Evolutionary conservation across 345 rosid genomes (phyloP).

Genomic region (Lepidium aucheri): DNA sequence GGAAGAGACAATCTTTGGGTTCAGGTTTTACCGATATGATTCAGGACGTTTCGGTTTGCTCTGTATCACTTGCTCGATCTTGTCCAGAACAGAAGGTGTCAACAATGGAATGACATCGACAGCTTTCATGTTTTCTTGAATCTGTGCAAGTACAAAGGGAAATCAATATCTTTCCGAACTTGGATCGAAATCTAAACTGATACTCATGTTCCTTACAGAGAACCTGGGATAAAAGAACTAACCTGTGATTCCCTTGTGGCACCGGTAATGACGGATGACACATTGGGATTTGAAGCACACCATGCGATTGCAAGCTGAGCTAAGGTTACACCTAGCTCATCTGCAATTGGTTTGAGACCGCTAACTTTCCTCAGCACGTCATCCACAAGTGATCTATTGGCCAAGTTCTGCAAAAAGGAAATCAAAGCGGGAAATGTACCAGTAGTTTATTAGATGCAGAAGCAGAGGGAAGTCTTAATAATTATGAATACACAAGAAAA

Average conservation of each 20-base stretch:
- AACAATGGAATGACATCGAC: conserved; percentile 72
- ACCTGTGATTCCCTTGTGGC: conserved; percentile 99
- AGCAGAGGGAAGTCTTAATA: neutral
- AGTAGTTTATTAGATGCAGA: neutral
- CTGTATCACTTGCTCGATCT: conserved; percentile 75
- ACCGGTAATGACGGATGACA: conserved; percentile 91
- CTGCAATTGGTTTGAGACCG: conserved; percentile 93
- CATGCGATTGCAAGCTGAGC: conserved; percentile 98
- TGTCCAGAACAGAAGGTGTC: conserved; percentile 84
- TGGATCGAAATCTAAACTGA: neutral
- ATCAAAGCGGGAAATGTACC: neutral
- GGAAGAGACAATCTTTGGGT: neutral
- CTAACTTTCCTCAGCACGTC: conserved; percentile 89
- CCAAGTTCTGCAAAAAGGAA: conserved; percentile 57
- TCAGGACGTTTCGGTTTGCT: conserved; percentile 88
- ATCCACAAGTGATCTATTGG: conserved; percentile 81
- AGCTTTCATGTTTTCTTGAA: conserved; percentile 98
- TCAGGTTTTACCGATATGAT: conserved; percentile 51
- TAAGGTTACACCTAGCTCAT: conserved; percentile 88
- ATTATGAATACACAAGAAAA: neutral
- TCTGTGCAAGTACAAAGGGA: conserved; percentile 30
- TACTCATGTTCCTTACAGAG: neutral
- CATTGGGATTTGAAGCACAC: conserved; percentile 97
- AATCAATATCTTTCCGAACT: neutral
- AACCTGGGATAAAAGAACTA: neutral